A percentile compares a stretch with the other conserved stretches of the same genome.
phyloP scores from a whole-genome alignment of 768 basidiomycete genomes.

The Mycena galopus region DNA sequence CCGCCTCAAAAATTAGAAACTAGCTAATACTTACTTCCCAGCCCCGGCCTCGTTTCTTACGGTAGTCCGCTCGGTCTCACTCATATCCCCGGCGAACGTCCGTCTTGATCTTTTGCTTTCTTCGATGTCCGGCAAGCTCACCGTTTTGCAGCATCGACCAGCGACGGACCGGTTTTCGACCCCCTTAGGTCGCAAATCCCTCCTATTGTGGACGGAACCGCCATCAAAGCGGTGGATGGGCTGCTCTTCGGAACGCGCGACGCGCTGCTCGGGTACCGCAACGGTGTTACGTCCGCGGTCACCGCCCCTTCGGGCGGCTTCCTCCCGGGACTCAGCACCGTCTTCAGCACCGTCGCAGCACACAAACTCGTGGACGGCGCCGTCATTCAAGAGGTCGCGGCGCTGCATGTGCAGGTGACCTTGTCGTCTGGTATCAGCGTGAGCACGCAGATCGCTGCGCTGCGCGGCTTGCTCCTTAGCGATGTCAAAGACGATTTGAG shows the following conservation, averaged over 20 bases:
- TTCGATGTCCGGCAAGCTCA: slow-evolving; percentile 64
- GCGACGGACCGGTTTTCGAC: slow-evolving; percentile 73
- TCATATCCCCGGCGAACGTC: slow-evolving; percentile 63
- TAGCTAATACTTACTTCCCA: not conserved
- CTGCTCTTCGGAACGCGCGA: slow-evolving; percentile 57
- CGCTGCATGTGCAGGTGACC: slow-evolving; percentile 70
- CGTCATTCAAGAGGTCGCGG: slow-evolving; percentile 71
- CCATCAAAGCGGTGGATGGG: slow-evolving; percentile 75
- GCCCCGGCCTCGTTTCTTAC: slow-evolving; percentile 28
- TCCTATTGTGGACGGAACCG: slow-evolving; percentile 52
- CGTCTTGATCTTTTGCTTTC: slow-evolving; percentile 47
- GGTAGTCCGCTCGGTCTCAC: slow-evolving; percentile 35
- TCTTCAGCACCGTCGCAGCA: slow-evolving; percentile 70
- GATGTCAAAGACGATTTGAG: slow-evolving; percentile 48
- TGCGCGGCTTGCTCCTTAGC: slow-evolving; percentile 62
- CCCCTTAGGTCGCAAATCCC: slow-evolving; percentile 49
- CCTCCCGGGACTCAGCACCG: slow-evolving; percentile 72
- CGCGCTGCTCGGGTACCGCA: slow-evolving; percentile 65
- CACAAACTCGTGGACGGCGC: slow-evolving; percentile 74
- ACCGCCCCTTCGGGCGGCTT: slow-evolving; percentile 72
- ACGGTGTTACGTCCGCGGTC: slow-evolving; percentile 82
- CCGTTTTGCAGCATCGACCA: slow-evolving; percentile 75
- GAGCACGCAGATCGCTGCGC: slow-evolving; percentile 72
- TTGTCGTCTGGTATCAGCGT: slow-evolving; percentile 58
- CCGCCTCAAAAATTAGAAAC: not conserved